Evolutionary conservation across 1,284 basidiomycete species (phyloP).

Genomic region (Cutaneotrichosporon sp.): DNA sequence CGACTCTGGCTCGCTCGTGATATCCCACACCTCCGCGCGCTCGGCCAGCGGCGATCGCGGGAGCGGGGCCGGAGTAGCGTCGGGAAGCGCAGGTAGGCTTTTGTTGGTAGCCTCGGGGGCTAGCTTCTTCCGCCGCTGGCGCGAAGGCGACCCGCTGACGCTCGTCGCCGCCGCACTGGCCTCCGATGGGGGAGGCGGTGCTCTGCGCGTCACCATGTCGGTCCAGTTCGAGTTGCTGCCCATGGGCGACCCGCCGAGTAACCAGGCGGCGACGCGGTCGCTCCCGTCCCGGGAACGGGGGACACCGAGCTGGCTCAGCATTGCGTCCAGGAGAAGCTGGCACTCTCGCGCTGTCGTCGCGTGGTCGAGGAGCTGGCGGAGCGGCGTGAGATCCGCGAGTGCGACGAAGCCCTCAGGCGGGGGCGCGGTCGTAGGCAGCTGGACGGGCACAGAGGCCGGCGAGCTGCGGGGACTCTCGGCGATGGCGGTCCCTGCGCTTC

Average conservation of each 20-base stretch:
- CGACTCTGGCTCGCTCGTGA: neutral
- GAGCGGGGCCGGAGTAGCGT: too few relatives aligned
- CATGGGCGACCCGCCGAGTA: conserved; percentile 22
- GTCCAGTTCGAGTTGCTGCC: neutral
- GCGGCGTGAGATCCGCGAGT: conserved; percentile 55
- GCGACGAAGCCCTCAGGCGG: conserved; percentile 15
- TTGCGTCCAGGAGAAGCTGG: conserved; percentile 73
- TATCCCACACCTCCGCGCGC: conserved; percentile 1
- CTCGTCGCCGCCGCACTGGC: neutral
- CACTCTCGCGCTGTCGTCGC: conserved; percentile 77
- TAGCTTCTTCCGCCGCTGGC: neutral
- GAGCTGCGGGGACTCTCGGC: neutral
- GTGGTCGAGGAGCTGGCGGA: conserved; percentile 63
- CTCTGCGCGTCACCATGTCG: neutral
- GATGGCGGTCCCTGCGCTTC: too few relatives aligned
- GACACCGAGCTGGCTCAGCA: conserved; percentile 61
- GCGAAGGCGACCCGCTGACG: neutral
- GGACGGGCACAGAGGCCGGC: neutral
- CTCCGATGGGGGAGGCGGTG: neutral
- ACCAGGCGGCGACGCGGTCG: conserved; percentile 35
- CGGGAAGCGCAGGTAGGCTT: conserved; percentile 13
- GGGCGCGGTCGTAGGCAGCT: neutral
- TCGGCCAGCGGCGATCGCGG: neutral
- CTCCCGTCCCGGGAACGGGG: conserved; percentile 26
- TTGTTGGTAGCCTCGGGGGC: conserved; percentile 12